These are phyloP conservation scores for Astrocystis sublimbata DNA, from an alignment of 495 filamentous ascomycete genomes.

Conservation along the genomic window DNA sequence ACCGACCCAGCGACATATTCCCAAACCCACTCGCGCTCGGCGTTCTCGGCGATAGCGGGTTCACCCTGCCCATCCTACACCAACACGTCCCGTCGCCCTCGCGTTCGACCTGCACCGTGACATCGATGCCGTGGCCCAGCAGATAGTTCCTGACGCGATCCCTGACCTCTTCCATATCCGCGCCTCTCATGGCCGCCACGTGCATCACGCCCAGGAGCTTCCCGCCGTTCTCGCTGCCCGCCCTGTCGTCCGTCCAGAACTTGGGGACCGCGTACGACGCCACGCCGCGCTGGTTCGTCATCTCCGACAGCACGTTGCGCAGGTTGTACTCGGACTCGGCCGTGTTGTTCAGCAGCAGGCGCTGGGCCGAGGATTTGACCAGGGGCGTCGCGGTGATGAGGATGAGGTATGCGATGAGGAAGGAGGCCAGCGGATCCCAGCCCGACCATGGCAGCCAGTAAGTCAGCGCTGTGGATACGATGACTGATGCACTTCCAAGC, in stretches of 20 bases:
- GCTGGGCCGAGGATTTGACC: slow-evolving; percentile 78
- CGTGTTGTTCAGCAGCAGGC: slow-evolving; percentile 80
- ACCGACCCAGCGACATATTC: too few species aligned
- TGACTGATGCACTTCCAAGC: slow-evolving; percentile 89
- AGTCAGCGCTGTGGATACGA: slow-evolving; percentile 85
- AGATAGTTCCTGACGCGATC: slow-evolving; percentile 64
- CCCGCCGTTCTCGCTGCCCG: slow-evolving; percentile 45
- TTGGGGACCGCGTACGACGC: slow-evolving; percentile 82
- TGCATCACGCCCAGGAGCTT: slow-evolving; percentile 77
- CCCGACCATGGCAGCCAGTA: slow-evolving; percentile 85
- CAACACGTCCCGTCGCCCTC: slow-evolving; percentile 78
- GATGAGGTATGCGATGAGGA: slow-evolving; percentile 90
- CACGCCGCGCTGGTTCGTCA: slow-evolving; percentile 81
- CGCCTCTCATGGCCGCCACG: slow-evolving; percentile 67
- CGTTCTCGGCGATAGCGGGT: slow-evolving; percentile 18
- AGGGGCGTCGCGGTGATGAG: slow-evolving; percentile 85
- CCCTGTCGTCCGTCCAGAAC: slow-evolving; percentile 89
- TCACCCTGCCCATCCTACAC: slow-evolving; percentile 58
- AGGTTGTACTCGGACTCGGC: slow-evolving; percentile 85
- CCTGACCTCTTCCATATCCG: slow-evolving; percentile 76
- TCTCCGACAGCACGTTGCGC: slow-evolving; percentile 78
- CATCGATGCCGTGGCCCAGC: slow-evolving; percentile 63
- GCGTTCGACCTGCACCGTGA: slow-evolving; percentile 73
- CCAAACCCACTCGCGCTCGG: slow-evolving; percentile 20
- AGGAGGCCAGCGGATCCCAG: slow-evolving; percentile 95